Percentiles rank a stretch among this genome's conserved stretches.
Evolutionary conservation across 495 filamentous ascomycete species (phyloP).

Genomic region (Viridothelium virens): DNA sequence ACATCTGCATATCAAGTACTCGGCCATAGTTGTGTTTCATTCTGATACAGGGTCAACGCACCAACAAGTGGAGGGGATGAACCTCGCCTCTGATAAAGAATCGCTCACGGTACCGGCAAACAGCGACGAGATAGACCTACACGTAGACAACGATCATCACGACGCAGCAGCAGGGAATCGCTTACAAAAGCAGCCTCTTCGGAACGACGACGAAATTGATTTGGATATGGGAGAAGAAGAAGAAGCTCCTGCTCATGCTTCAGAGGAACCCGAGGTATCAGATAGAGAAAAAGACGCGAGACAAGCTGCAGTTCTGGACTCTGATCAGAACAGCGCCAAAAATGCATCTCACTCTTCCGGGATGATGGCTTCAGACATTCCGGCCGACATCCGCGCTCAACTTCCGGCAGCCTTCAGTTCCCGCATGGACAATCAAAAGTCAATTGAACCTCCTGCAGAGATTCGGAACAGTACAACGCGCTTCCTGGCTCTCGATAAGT

Average conservation of each 20-base stretch:
- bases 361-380: constrained; percentile 30
- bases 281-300: neutral
- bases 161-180: constrained; percentile 17
- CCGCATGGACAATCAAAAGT: constrained; percentile 5
- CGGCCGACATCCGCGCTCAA: constrained; percentile 55
- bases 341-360: neutral
- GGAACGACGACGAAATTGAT: constrained; percentile 33
- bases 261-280: neutral
- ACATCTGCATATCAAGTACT: constrained; percentile 81
- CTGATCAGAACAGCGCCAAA: neutral
- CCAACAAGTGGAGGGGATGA: neutral
- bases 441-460: constrained; percentile 36
- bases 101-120: constrained; percentile 18
- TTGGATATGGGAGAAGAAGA: constrained; percentile 32
- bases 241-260: constrained; percentile 9
- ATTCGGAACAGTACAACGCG: constrained; percentile 69
- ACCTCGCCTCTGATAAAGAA: neutral
- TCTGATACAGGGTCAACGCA: neutral
- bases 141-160: constrained; percentile 45
- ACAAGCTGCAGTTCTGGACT: neutral
- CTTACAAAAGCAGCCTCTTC: constrained; percentile 5
- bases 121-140: constrained; percentile 35
- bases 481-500: constrained; percentile 90
- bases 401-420: constrained; percentile 55
- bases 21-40: constrained; percentile 53